phyloP scores from a whole-genome alignment of 352 stramenopile species.

The Phytopythium sindhum region DNA sequence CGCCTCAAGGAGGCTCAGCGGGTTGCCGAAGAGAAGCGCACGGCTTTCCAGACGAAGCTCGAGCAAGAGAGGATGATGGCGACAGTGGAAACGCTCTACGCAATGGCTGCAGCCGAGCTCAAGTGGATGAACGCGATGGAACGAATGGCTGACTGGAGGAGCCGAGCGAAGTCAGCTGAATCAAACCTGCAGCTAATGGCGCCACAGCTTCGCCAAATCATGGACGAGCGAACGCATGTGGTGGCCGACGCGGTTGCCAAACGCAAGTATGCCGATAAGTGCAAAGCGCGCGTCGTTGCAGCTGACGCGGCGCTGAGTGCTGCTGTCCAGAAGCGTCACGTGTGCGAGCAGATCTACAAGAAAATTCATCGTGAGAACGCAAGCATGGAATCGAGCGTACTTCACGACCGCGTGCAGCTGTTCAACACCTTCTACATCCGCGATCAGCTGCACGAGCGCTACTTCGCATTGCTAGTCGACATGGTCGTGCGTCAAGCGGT shows the following conservation, averaged over 20 bases:
- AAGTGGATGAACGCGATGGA: slow-evolving; percentile 56
- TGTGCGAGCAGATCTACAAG: slow-evolving; percentile 26
- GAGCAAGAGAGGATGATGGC: slow-evolving; percentile 64
- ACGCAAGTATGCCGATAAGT: slow-evolving; percentile 36
- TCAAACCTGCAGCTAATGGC: slow-evolving; percentile 35
- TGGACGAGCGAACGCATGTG: slow-evolving; percentile 49
- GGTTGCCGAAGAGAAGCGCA: slow-evolving; percentile 36
- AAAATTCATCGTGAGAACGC: slow-evolving; percentile 46
- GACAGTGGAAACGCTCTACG: slow-evolving; percentile 50
- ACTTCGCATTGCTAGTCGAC: slow-evolving; percentile 63
- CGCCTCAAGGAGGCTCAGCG: slow-evolving; percentile 44
- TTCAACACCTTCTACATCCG: slow-evolving; percentile 62
- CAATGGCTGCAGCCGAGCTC: slow-evolving; percentile 26
- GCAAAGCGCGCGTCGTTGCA: slow-evolving; percentile 28
- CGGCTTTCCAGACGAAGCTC: slow-evolving; percentile 50
- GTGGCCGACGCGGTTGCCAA: slow-evolving; percentile 51
- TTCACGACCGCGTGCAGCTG: slow-evolving; percentile 59
- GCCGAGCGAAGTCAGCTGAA: slow-evolving; percentile 14
- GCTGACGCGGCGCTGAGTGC: slow-evolving; percentile 28
- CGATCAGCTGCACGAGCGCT: slow-evolving; percentile 44
- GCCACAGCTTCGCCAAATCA: slow-evolving; percentile 37
- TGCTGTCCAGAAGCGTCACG: slow-evolving; percentile 40
- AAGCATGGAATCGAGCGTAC: slow-evolving; percentile 65
- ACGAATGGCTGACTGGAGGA: slow-evolving; percentile 32
- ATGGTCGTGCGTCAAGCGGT: slow-evolving; percentile 46